phyloP scores from a whole-genome alignment of 1,284 basidiomycete species.

The Ganoderma resinaceum region DNA sequence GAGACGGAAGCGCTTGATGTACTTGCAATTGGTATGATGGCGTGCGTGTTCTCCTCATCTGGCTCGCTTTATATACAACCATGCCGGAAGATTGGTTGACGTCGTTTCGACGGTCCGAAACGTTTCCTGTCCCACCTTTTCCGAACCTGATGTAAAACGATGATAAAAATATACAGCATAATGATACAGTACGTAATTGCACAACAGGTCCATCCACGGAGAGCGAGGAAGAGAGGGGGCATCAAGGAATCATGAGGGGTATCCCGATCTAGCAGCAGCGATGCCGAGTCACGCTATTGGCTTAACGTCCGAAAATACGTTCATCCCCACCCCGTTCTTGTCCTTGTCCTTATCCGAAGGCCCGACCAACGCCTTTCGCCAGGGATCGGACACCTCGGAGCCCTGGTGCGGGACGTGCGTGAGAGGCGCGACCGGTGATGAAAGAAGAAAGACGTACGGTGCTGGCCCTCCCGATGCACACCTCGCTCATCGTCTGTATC shows the following conservation, averaged over 20 bases:
- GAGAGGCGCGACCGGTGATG: neutral
- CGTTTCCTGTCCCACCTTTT: no score
- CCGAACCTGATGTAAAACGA: no score
- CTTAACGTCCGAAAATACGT: neutral
- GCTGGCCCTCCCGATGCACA: neutral
- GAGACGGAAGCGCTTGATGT: neutral
- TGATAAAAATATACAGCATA: neutral
- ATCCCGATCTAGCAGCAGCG: neutral
- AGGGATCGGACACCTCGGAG: neutral
- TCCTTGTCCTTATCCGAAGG: neutral
- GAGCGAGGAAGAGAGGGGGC: no score
- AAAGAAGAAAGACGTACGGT: neutral
- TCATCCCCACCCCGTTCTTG: neutral
- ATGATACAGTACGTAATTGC: neutral
- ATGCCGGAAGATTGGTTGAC: no score
- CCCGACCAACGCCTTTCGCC: neutral
- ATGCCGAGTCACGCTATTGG: neutral
- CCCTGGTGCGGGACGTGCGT: neutral
- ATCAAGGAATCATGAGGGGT: neutral
- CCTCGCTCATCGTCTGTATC: neutral
- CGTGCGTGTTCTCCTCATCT: no score
- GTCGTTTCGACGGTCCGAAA: no score
- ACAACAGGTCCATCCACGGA: neutral
- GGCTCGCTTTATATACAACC: no score
- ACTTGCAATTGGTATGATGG: neutral